Conservation (phyloP, 1,284 basidiomycete genomes). For the Hymenochaete sp. region DNA sequence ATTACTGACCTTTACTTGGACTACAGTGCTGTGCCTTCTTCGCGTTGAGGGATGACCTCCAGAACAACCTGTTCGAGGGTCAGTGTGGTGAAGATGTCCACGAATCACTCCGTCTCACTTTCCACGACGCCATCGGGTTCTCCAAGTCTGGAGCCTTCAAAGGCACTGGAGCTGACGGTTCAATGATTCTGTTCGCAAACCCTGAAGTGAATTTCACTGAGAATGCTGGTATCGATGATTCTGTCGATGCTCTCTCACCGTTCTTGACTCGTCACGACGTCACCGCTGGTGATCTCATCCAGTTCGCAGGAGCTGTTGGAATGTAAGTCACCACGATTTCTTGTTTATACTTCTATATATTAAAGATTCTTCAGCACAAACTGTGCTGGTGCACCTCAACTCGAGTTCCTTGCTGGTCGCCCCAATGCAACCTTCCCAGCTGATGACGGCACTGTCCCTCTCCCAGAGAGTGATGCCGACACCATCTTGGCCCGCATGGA, state of each 20-base stretch:
- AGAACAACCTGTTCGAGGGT: conserved; percentile 18
- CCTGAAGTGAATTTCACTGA: conserved; percentile 20
- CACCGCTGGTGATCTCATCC: conserved; percentile 26
- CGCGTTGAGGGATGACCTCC: conserved; percentile 20
- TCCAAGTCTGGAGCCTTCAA: conserved; percentile 14
- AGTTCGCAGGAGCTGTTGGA: conserved; percentile 26
- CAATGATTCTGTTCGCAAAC: conserved; percentile 17
- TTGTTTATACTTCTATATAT: no score
- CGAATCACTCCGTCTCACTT: conserved; percentile 21
- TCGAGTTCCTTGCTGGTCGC: conserved; percentile 23
- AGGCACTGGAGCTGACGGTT: conserved; percentile 18
- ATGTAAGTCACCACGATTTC: no score
- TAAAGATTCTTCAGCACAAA: no score
- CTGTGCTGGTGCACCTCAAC: conserved; percentile 26
- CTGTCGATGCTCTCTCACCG: conserved; percentile 23
- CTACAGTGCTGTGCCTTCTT: conserved; percentile 21
- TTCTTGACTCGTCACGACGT: conserved; percentile 24
- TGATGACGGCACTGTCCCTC: conserved; percentile 23
- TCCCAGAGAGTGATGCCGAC: conserved; percentile 25
- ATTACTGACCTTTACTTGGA: background rate
- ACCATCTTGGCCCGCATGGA: conserved; percentile 24
- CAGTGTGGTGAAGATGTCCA: conserved; percentile 21
- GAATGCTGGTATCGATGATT: conserved; percentile 25
- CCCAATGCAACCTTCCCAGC: conserved; percentile 23
- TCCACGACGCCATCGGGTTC: conserved; percentile 24